Conservation (phyloP, 176 grass and related monocot species). For the Triticum dicoccoides region DNA sequence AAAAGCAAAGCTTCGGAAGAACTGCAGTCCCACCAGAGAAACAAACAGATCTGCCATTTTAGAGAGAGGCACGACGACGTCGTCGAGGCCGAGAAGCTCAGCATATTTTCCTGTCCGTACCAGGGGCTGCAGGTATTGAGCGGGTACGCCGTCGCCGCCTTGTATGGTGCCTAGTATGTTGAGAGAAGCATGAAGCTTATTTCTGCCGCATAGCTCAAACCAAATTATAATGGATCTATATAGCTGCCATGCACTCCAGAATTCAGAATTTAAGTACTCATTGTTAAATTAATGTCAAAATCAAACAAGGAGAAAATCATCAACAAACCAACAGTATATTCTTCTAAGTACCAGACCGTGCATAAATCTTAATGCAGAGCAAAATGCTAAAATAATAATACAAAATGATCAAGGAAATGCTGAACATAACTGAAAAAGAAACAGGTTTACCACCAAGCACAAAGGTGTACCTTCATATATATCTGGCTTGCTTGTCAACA, state of each 20-base stretch:
- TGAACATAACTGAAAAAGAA: conserved; percentile 6
- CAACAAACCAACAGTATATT: neutral
- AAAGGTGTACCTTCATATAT: conserved; percentile 81
- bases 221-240: neutral
- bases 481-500: conserved; percentile 52
- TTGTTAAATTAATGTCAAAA: conserved; percentile 1
- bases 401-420: neutral
- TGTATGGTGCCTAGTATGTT: neutral
- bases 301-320: neutral
- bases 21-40: no score
- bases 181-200: neutral
- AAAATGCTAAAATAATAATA: neutral
- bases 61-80: no score
- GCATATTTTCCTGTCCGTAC: no score
- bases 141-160: no score
- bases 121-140: no score
- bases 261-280: neutral
- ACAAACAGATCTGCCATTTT: no score
- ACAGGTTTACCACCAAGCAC: conserved; percentile 6
- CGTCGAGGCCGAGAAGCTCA: no score
- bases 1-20: no score
- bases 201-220: neutral
- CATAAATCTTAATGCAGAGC: neutral
- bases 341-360: neutral
- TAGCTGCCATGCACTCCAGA: neutral